phyloP scores from a whole-genome alignment of 176 grass and related monocot species.

The Poa annua region DNA sequence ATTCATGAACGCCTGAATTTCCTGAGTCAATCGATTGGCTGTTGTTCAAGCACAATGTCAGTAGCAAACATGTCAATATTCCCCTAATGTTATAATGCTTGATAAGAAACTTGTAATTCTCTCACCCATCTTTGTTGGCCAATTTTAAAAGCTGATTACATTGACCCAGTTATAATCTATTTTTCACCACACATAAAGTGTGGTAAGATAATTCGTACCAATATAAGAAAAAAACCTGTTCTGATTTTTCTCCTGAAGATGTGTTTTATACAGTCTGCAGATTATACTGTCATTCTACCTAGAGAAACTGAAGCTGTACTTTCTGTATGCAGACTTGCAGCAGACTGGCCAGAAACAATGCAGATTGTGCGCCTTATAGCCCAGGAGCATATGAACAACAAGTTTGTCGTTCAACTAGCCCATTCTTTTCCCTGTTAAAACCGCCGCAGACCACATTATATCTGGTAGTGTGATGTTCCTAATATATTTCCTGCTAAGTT shows the following conservation, averaged over 20 bases:
- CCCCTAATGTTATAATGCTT: neutral
- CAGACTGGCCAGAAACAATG: constrained; percentile 95
- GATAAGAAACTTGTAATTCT: constrained; percentile 9
- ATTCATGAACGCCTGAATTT: constrained; percentile 11
- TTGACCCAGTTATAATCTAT: neutral
- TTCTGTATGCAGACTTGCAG: constrained; percentile 71
- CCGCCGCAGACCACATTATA: constrained; percentile 25
- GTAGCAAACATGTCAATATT: neutral
- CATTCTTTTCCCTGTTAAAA: constrained; percentile 28
- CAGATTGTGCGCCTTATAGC: constrained; percentile 98
- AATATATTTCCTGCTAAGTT: constrained; percentile 32
- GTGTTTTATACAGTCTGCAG: neutral
- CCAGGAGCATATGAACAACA: constrained; percentile 98
- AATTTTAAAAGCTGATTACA: neutral
- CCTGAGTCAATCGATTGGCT: neutral
- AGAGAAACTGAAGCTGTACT: constrained; percentile 36
- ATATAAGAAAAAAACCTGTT: neutral
- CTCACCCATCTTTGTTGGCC: neutral
- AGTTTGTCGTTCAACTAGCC: constrained; percentile 53
- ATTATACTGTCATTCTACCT: constrained; percentile 4
- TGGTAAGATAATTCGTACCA: neutral
- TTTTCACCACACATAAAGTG: neutral
- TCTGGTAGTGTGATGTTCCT: constrained; percentile 27
- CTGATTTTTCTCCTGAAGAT: neutral
- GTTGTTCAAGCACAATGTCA: constrained; percentile 13